Conservation (phyloP, 768 basidiomycete species). For the Plicaturopsis crispa region DNA sequence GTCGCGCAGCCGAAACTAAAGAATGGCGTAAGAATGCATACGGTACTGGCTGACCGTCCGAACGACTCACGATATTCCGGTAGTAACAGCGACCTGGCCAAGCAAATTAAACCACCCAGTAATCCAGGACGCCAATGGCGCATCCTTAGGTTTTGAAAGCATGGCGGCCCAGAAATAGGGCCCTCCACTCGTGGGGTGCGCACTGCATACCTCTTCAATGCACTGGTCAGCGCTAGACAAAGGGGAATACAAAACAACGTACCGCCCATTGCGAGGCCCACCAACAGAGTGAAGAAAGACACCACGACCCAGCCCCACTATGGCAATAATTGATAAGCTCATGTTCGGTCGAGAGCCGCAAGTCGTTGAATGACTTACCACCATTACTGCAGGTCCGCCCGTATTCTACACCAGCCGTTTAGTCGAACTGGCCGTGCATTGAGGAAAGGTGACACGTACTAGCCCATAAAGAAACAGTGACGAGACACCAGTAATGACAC, state of each 20-base stretch:
- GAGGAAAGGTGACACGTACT: slow-evolving; percentile 28
- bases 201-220: slow-evolving; percentile 38
- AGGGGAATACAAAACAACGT: too few species aligned
- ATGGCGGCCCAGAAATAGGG: slow-evolving; percentile 83
- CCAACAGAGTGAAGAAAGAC: slow-evolving; percentile 64
- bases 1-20: slow-evolving; percentile 48
- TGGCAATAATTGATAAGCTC: too few species aligned
- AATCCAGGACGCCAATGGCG: slow-evolving; percentile 66
- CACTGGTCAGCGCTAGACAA: too few species aligned
- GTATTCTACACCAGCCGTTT: slow-evolving; percentile 55
- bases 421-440: background rate
- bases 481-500: slow-evolving; percentile 64
- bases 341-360: too few species aligned
- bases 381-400: slow-evolving; percentile 73
- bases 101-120: slow-evolving; percentile 68
- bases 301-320: background rate
- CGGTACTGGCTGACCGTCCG: background rate
- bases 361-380: slow-evolving; percentile 13
- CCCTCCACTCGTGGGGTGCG: slow-evolving; percentile 66
- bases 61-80: slow-evolving; percentile 49
- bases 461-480: slow-evolving; percentile 64
- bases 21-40: background rate
- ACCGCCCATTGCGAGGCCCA: slow-evolving; percentile 75
- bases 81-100: slow-evolving; percentile 72
- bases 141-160: slow-evolving; percentile 48